phyloP scores from a whole-genome alignment of 768 basidiomycete species.

The Pleurotus tuoliensis region DNA sequence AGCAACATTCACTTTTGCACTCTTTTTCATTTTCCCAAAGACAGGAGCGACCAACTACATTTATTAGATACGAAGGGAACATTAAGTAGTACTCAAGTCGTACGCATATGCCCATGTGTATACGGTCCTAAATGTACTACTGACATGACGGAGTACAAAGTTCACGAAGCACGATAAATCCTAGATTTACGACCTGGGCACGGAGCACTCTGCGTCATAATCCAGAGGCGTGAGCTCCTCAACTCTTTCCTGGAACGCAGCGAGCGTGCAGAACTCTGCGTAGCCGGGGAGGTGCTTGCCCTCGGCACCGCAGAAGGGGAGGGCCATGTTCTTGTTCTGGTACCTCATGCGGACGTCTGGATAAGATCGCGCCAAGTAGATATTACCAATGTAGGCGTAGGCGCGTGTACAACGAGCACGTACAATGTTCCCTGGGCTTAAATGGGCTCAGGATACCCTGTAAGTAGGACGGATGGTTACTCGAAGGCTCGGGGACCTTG shows the following conservation, averaged over 20 bases:
- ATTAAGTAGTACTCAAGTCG: too few species aligned
- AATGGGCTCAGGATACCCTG: constrained; percentile 42
- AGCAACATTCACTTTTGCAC: too few species aligned
- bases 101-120: too few species aligned
- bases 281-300: constrained; percentile 66
- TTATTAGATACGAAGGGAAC: too few species aligned
- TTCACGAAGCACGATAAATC: too few species aligned
- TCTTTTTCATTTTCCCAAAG: neutral
- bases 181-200: too few species aligned
- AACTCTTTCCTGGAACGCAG: constrained; percentile 59
- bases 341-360: constrained; percentile 73
- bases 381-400: neutral
- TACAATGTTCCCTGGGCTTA: constrained; percentile 40
- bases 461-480: constrained; percentile 17
- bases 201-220: constrained; percentile 61
- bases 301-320: constrained; percentile 62
- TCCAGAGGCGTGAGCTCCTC: constrained; percentile 61
- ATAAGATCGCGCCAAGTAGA: neutral
- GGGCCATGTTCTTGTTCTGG: constrained; percentile 58
- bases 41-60: too few species aligned
- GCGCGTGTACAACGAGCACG: constrained; percentile 12
- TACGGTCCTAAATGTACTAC: too few species aligned
- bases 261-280: constrained; percentile 72
- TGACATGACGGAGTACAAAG: too few species aligned
- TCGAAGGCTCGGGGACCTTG: constrained; percentile 16